A percentile compares a stretch with the other conserved stretches of the same genome.
phyloP scores from a whole-genome alignment of 2,329 filamentous ascomycete genomes.

The Nigrospora sphaerica region DNA sequence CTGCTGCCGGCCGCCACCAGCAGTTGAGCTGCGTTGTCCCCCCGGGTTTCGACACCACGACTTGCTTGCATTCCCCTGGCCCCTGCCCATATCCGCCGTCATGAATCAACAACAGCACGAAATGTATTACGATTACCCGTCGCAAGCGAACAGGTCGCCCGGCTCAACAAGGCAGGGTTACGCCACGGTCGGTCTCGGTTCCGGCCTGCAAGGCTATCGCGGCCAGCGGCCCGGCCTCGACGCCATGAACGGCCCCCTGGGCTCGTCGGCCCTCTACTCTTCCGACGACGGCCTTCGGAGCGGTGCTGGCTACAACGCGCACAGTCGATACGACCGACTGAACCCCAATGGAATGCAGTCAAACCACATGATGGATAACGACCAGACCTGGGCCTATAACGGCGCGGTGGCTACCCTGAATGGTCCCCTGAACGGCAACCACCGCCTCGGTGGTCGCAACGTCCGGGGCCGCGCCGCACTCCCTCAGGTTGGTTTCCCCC shows the following conservation, averaged over 20 bases:
- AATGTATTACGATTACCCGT: conserved; percentile 67
- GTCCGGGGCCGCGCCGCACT: conserved; percentile 54
- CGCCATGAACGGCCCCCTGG: conserved; percentile 54
- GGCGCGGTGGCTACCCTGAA: conserved; percentile 57
- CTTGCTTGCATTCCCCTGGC: not conserved
- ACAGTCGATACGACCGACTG: conserved; percentile 29
- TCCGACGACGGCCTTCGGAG: conserved; percentile 58
- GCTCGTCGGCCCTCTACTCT: conserved; percentile 57
- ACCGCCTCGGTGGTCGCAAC: conserved; percentile 41
- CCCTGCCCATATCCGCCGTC: conserved; percentile 8
- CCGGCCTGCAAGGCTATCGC: conserved; percentile 41
- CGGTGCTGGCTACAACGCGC: conserved; percentile 49
- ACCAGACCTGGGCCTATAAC: conserved; percentile 66
- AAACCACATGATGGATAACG: conserved; percentile 55
- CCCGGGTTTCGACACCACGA: not conserved
- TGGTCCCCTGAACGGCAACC: conserved; percentile 58
- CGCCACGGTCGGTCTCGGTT: conserved; percentile 50
- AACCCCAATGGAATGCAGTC: conserved; percentile 23
- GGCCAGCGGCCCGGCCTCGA: conserved; percentile 76
- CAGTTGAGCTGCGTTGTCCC: not conserved
- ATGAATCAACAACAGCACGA: conserved; percentile 53
- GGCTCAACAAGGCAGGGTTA: conserved; percentile 60
- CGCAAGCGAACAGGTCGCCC: conserved; percentile 60
- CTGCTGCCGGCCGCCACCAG: not conserved
- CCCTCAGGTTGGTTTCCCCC: conserved; percentile 50